Percentiles rank a stretch among this genome's conserved stretches.
phyloP scores from a whole-genome alignment of 2,329 filamentous ascomycete species.

The Chaetomiaceae sp. region DNA sequence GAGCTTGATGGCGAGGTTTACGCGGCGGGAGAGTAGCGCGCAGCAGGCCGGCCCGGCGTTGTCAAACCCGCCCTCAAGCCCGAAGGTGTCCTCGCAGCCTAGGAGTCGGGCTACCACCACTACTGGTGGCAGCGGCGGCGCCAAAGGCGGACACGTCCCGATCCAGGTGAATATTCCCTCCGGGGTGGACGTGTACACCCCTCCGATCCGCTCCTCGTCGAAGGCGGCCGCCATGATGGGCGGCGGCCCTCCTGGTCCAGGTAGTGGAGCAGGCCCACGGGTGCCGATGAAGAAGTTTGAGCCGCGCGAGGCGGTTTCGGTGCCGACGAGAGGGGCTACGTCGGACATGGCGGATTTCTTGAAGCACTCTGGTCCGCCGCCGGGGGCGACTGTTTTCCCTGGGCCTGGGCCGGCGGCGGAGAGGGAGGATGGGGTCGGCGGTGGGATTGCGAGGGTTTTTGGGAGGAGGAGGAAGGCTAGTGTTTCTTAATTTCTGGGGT shows the following conservation, averaged over 20 bases:
- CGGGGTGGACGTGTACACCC: constrained; percentile 40
- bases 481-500: constrained; percentile 9
- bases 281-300: constrained; percentile 56
- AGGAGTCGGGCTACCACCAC: constrained; percentile 34
- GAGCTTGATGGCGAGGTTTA: constrained; percentile 58
- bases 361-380: constrained; percentile 62
- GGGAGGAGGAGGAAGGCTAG: constrained; percentile 46
- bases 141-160: constrained; percentile 44
- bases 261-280: constrained; percentile 28
- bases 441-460: constrained; percentile 45
- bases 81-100: constrained; percentile 30
- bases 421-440: constrained; percentile 39
- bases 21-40: constrained; percentile 35
- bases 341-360: constrained; percentile 71
- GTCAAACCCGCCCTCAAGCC: constrained; percentile 28
- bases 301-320: constrained; percentile 47
- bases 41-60: constrained; percentile 25
- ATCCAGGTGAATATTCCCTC: constrained; percentile 49
- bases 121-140: constrained; percentile 18
- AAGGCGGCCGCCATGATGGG: constrained; percentile 12
- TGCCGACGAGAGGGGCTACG: constrained; percentile 42
- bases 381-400: constrained; percentile 28
- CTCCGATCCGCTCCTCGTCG: constrained; percentile 8
- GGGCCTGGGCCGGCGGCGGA: constrained; percentile 30
- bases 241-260: not conserved